These are phyloP conservation scores for Tephrocybe sp. DNA, from an alignment of 768 basidiomycete species.

Conservation along the genomic window DNA sequence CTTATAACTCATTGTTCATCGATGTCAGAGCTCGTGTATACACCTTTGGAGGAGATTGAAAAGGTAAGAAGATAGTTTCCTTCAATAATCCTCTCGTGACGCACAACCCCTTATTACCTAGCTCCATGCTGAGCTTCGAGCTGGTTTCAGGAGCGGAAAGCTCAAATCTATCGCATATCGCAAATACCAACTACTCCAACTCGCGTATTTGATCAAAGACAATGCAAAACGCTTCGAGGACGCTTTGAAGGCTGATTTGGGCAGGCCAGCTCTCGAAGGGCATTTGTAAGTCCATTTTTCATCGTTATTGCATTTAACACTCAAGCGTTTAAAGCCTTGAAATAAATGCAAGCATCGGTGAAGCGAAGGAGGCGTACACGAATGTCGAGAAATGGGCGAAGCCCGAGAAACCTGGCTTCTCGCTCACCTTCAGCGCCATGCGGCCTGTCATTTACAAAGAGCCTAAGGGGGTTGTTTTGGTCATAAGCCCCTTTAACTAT, in stretches of 20 bases:
- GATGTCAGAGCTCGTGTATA: constrained; percentile 38
- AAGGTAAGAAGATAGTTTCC: constrained; percentile 28
- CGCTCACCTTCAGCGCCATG: constrained; percentile 54
- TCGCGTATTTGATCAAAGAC: constrained; percentile 73
- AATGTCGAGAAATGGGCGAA: constrained; percentile 76
- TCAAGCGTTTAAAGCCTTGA: constrained; percentile 49
- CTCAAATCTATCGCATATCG: constrained; percentile 63
- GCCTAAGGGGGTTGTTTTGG: constrained; percentile 70
- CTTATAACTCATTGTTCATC: not conserved
- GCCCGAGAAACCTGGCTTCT: constrained; percentile 54
- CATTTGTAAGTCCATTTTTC: constrained; percentile 35
- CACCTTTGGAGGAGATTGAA: constrained; percentile 52
- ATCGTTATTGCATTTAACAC: not conserved
- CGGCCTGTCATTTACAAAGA: constrained; percentile 68
- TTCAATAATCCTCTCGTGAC: not conserved
- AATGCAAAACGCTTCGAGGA: constrained; percentile 59
- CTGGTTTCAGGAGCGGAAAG: constrained; percentile 65
- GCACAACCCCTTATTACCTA: constrained; percentile 19
- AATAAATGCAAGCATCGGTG: constrained; percentile 48
- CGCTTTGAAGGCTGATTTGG: constrained; percentile 60
- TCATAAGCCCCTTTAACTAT: constrained; percentile 76
- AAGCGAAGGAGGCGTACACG: constrained; percentile 49
- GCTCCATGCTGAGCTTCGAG: constrained; percentile 54
- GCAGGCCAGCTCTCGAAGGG: constrained; percentile 58
- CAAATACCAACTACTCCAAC: constrained; percentile 72